Evolutionary conservation across 371 early-diverging fungal genomes (phyloP), one percentile per base, ranked within the genome.

Genomic region (Thermomucor indicae-seudaticae): DNA sequence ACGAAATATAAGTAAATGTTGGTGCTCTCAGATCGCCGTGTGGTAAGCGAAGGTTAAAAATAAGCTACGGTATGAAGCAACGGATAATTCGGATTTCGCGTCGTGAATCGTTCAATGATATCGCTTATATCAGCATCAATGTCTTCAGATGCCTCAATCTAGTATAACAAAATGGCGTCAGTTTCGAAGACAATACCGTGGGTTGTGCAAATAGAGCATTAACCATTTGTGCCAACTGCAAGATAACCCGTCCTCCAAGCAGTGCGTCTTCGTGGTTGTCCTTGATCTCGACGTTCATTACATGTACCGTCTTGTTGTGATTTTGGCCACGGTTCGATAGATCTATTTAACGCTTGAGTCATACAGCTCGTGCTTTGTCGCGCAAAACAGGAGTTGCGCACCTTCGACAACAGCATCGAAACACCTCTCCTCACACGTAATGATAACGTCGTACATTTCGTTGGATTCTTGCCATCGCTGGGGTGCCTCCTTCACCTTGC

Each of bases 391-490:
- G 14, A 22, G 32, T 27, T 12, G 16, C 55, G 45, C 60, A 89
- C 89, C 95, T 70, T 98, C 96, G 39, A 88, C 85, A 0, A 96
- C 96, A 0, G 94, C 84, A 60, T 95, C 95, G 63, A 91, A 98
- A 45, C 92, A 92, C 24, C 96, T 81, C 62, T 97, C 97, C 71
- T 98, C 98, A 55, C 98, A 97, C 3, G 96, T 96, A 41, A 98
- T 88, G 28, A 98, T 89, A 0, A 98, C 86, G 67, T 97, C 97
- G 65, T 84, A 96, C n/a, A 76, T 65, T 27, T 82, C 80, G 8
- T 67, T 54, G 14, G 79, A 81, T 45, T 92, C 90, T 46, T 93
- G 94, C 76, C 78, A 81, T 28, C 86, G 78, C 65, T 97, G 93
- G 1, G 98, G 95, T 2, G 96, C 93, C 25, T 60, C 59, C 60